Conservation (phyloP, 208 protist genomes). For the Endotrypanum monterogeii region DNA sequence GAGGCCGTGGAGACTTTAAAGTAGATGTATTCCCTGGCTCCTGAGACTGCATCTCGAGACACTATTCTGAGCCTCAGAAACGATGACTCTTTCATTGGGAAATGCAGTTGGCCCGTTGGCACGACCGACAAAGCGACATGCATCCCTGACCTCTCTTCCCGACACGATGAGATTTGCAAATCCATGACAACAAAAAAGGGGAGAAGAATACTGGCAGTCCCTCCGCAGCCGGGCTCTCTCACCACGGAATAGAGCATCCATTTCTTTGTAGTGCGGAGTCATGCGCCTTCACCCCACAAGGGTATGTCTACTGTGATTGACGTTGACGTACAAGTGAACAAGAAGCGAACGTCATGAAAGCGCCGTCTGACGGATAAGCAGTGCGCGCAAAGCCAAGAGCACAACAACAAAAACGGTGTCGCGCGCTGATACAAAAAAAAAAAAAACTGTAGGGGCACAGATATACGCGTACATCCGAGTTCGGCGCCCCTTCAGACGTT, state of each 20-base stretch:
- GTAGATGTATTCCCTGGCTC: background rate
- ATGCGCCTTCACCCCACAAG: background rate
- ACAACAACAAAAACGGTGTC: background rate
- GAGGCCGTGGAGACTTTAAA: background rate
- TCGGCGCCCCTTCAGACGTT: background rate
- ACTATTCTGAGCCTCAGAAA: background rate
- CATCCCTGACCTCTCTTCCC: background rate
- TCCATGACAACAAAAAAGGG: no score
- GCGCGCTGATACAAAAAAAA: background rate
- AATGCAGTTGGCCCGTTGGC: background rate
- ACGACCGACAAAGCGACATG: background rate
- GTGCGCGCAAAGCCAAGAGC: conserved; percentile 4
- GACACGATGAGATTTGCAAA: background rate
- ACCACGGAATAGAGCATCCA: background rate
- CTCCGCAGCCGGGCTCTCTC: background rate
- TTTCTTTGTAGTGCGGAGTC: no score
- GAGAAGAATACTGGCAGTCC: background rate
- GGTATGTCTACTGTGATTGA: background rate
- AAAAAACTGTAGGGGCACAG: background rate
- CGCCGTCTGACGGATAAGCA: background rate
- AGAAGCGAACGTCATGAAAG: conserved; percentile 5
- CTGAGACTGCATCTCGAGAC: background rate
- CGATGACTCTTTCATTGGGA: background rate
- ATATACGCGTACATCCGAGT: background rate
- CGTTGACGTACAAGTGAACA: background rate